phyloP scores from a whole-genome alignment of 768 basidiomycete genomes.

The Mycena rosella region DNA sequence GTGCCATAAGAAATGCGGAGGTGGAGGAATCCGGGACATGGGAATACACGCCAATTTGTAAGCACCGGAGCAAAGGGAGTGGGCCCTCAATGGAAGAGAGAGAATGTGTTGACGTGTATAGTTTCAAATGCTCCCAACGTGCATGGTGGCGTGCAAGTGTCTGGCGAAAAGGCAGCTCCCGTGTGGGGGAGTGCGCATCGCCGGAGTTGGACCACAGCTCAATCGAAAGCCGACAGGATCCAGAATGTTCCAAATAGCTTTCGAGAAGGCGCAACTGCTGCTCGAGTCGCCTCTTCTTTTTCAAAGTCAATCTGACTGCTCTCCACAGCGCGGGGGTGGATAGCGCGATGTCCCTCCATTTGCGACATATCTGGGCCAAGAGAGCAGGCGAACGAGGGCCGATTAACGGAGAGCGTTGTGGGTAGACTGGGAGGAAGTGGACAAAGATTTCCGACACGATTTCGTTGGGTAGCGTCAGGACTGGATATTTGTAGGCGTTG shows the following conservation, averaged over 20 bases:
- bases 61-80: neutral
- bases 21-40: neutral
- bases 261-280: neutral
- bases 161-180: neutral
- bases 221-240: neutral
- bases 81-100: neutral
- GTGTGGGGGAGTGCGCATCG: too few relatives aligned
- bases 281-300: neutral
- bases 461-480: too few relatives aligned
- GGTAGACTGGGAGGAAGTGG: too few relatives aligned
- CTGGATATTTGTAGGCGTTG: neutral
- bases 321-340: neutral
- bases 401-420: neutral
- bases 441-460: too few relatives aligned
- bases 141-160: neutral
- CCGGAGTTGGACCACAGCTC: neutral
- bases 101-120: neutral
- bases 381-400: neutral
- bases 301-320: too few relatives aligned
- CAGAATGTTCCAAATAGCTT: neutral
- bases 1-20: neutral
- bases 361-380: neutral
- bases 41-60: neutral
- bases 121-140: neutral
- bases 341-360: neutral